Evolutionary conservation across 441 rosid species (phyloP).

Genomic region (Pelargonium citronellum): DNA sequence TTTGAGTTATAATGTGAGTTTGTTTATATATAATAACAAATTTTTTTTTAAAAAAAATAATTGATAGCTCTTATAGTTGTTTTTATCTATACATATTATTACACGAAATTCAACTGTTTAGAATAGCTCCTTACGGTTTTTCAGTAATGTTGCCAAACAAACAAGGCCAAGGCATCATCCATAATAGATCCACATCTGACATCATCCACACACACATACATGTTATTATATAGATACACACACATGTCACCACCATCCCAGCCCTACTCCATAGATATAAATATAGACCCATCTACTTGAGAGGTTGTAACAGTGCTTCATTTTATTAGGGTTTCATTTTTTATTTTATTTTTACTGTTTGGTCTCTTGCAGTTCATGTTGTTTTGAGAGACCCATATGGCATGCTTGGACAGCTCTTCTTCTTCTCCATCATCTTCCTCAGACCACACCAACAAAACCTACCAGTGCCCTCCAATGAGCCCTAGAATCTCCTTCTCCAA

Average conservation of each 20-base stretch:
- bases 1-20: too few relatives aligned
- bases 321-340: slow-evolving; percentile 30
- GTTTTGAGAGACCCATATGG: slow-evolving; percentile 13
- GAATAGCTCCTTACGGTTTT: too few relatives aligned
- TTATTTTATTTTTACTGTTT: slow-evolving; percentile 16
- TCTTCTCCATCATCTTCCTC: neutral
- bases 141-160: too few relatives aligned
- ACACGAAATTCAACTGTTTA: too few relatives aligned
- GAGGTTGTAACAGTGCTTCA: slow-evolving; percentile 42
- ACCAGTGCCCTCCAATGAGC: slow-evolving; percentile 21
- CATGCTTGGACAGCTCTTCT: slow-evolving; percentile 12
- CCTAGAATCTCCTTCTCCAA: slow-evolving; percentile 30
- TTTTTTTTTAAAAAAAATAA: too few relatives aligned
- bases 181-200: too few relatives aligned
- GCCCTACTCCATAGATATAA: slow-evolving; percentile 33
- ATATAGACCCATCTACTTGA: slow-evolving; percentile 48
- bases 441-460: slow-evolving; percentile 4
- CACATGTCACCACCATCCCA: slow-evolving; percentile 15
- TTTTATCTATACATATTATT: too few relatives aligned
- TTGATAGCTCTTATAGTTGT: too few relatives aligned
- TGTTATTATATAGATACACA: neutral
- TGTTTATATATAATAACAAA: too few relatives aligned
- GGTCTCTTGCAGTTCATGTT: slow-evolving; percentile 11
- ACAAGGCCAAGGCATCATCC: too few relatives aligned
- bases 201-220: neutral